phyloP scores from a whole-genome alignment of 2,329 filamentous ascomycete species.

The Xylaria sp. region DNA sequence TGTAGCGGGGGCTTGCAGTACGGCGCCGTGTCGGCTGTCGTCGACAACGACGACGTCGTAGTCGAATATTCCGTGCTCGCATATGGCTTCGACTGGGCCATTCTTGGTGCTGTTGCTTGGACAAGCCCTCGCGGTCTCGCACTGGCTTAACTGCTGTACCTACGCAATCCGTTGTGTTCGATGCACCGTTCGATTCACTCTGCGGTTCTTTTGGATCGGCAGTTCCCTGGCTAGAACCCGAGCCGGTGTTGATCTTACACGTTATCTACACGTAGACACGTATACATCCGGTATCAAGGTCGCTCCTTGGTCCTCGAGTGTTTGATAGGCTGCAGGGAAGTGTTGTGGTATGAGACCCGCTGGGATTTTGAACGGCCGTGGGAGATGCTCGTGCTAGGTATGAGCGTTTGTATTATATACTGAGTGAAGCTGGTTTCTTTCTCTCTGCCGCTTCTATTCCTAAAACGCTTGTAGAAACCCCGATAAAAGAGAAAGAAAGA shows the following conservation, averaged over 20 bases:
- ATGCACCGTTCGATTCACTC: neutral
- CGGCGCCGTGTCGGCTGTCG: conserved; percentile 16
- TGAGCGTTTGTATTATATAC: neutral
- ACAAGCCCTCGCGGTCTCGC: neutral
- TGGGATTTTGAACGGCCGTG: conserved; percentile 2
- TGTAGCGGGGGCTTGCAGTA: conserved; percentile 15
- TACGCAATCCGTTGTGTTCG: neutral
- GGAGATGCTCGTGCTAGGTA: conserved; percentile 14
- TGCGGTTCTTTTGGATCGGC: conserved; percentile 17
- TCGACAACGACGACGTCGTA: conserved; percentile 13
- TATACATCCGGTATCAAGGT: conserved; percentile 5
- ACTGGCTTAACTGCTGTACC: neutral
- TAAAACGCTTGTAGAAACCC: conserved; percentile 14
- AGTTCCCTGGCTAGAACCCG: conserved; percentile 12
- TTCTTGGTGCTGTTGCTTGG: conserved; percentile 20
- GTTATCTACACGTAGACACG: conserved; percentile 17
- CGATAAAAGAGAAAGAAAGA: conserved; percentile 17
- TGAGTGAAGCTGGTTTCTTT: conserved; percentile 23
- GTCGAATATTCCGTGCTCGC: conserved; percentile 20
- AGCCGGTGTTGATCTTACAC: conserved; percentile 18
- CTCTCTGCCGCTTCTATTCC: conserved; percentile 3
- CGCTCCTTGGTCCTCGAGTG: conserved; percentile 13
- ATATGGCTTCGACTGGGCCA: conserved; percentile 30
- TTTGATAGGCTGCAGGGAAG: conserved; percentile 26
- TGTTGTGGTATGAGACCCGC: conserved; percentile 9